Evolutionary conservation across 768 basidiomycete genomes (phyloP), one percentile per base, ranked within the genome.

Genomic region (Thelephora aurantiotincta): DNA sequence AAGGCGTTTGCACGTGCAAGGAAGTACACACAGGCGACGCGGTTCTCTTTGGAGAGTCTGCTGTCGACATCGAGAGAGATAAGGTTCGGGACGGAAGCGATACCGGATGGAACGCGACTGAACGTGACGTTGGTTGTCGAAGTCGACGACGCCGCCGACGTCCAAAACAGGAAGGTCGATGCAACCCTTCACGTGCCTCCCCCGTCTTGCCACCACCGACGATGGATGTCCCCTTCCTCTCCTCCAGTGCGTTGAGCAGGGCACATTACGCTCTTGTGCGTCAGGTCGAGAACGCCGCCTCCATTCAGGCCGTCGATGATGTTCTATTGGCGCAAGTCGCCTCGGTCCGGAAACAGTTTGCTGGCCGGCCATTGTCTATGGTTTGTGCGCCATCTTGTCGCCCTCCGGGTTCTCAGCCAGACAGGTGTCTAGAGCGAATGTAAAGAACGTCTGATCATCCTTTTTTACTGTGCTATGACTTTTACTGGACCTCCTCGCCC

Each of bases 141-240:
- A 30, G n/a, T 20, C 3, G 37, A 16, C 37, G n/a, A 16, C 16
- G 6, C 37, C 20, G 37, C 20, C 11, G 16, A 41, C 11, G 37
- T 22, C 20, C 20, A 16, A 41, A 16, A 41, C 20, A 22, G 37
- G 16, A 16, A 16, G 37, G 37, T 16, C 11, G 4, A 4, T 4
- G 26, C 26, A 30, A 22, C 38, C 22, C 38, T 18, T 14, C 38
- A n/a, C 22, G 22, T 41, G 18, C 38, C 34, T 41, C 48, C 47
- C 9, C 41, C 11, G 3, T 14, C 12, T 18, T 33, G n/a, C 35
- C 5, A 3, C 23, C n/a, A 18, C 11, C 19, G 20, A 51, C 51
- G 44, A 86, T 87, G 83, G 74, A 87, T n/a, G 74, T 86, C 2
- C 80, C 86, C 6, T 89, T 83, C 61, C 65, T 72, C 43, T 80